Evolutionary conservation across 23 red algal species (phyloP), one percentile per base, ranked within the genome.

Genomic region (Gracilaria gracilis): DNA sequence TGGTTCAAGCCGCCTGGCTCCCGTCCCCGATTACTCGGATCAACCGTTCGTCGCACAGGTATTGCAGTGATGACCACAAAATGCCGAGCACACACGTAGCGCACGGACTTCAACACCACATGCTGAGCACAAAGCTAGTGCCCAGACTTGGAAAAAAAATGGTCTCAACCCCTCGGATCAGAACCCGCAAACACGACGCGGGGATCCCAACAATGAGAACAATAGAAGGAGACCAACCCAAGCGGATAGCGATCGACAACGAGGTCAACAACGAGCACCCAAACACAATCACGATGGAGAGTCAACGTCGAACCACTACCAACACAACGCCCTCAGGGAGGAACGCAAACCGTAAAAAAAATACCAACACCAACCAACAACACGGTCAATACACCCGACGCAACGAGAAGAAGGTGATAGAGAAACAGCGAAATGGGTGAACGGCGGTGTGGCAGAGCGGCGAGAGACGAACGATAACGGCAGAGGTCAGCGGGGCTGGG

Each of bases 151-250:
- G 4, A 4, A 64, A 64, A 4, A 27, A 64, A 29, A 64, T 4
- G 58, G 4, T 15, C 58, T 64, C 42, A 46, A 46, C 42, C 42
- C 11, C 42, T 46, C 42, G 42, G 42, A 46, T 46, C 42, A 46
- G 42, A 64, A 64, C 58, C 58, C 58, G 15, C 58, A n/a, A 64
- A 64, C 6, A 64, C 58, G 58, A 64, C 58, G 58, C 15, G 58
- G 58, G 58, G 58, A 64, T 64, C 58, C 21, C 21, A 64, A 64
- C 58, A n/a, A 64, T n/a, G 53, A 57, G n/a, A 46, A 46, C 42
- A 11, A 46, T 11, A 46, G 42, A 38, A 35, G 65, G 28, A 38
- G 14, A 70, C 15, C 16, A 58, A 19, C 2, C 16, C 2, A 58
- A 58, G 16, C 54, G 23, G 54, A 58, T 23, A 23, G 54, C 54